Conservation (phyloP, 2,329 filamentous ascomycete species). For the Penicillium aurantiogriseum region DNA sequence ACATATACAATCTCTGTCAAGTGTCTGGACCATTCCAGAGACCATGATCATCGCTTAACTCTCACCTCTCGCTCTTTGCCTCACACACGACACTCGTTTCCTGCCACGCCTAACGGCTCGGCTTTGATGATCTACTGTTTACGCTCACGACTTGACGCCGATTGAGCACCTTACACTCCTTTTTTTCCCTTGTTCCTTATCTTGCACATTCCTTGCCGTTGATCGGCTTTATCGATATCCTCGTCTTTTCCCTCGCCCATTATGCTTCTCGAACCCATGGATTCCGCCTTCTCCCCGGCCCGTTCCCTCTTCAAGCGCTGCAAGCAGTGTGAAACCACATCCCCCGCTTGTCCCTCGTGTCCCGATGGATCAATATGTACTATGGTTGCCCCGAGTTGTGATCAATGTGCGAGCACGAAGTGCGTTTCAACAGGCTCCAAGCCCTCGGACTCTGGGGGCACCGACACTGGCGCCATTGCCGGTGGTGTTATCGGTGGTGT, state of each 20-base stretch:
- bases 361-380: conserved; percentile 56
- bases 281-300: conserved; percentile 22
- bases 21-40: conserved; percentile 11
- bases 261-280: conserved; percentile 29
- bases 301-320: conserved; percentile 46
- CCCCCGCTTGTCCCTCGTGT: conserved; percentile 63
- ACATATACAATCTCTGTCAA: not conserved
- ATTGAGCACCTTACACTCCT: conserved; percentile 32
- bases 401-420: conserved; percentile 56
- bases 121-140: conserved; percentile 28
- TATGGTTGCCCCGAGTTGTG: conserved; percentile 59
- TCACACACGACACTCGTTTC: conserved; percentile 21
- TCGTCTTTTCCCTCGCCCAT: conserved; percentile 12
- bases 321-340: conserved; percentile 53
- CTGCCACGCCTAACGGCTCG: conserved; percentile 4
- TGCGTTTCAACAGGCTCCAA: conserved; percentile 34
- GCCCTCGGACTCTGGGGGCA: conserved; percentile 41
- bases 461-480: conserved; percentile 80
- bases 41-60: conserved; percentile 26
- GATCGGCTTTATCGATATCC: conserved; percentile 22
- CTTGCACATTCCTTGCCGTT: conserved; percentile 20
- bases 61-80: conserved; percentile 13
- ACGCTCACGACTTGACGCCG: conserved; percentile 39
- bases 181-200: conserved; percentile 8
- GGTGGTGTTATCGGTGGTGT: conserved; percentile 88